These are phyloP conservation scores for Bipolaris victoriae DNA, from an alignment of 2,329 filamentous ascomycete species.

Conservation along the genomic window DNA sequence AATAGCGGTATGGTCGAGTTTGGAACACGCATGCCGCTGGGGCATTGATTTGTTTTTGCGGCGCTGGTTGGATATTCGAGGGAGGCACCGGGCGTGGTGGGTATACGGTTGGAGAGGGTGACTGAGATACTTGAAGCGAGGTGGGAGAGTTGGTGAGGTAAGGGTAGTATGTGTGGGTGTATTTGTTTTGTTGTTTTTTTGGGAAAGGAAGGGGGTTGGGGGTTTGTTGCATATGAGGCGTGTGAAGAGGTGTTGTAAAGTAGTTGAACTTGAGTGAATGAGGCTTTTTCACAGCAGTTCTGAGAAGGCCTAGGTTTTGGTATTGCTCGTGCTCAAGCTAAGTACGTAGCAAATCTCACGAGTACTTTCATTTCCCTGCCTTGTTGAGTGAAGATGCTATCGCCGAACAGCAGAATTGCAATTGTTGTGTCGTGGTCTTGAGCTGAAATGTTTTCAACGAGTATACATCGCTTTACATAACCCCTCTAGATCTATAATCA, in stretches of 20 bases:
- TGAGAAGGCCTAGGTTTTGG: constrained; percentile 60
- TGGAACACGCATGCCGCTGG: constrained; percentile 27
- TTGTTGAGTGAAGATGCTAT: no score
- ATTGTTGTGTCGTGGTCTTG: constrained; percentile 3
- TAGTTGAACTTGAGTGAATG: constrained; percentile 56
- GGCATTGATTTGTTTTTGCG: constrained; percentile 35
- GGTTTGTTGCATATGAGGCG: constrained; percentile 52
- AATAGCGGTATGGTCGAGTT: constrained; percentile 44
- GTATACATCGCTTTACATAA: no score
- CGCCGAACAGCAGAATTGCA: no score
- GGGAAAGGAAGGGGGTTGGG: constrained; percentile 66
- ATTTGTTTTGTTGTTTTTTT: no score
- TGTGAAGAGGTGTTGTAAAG: no score
- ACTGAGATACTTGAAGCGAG: constrained; percentile 3
- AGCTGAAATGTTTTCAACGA: constrained; percentile 44
- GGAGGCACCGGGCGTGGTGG: constrained; percentile 20
- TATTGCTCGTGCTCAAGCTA: constrained; percentile 50
- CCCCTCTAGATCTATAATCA: no score
- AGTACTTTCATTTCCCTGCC: constrained; percentile 17
- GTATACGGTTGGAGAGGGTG: constrained; percentile 6
- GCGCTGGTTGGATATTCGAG: constrained; percentile 27
- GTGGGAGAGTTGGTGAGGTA: constrained; percentile 17
- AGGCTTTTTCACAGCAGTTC: constrained; percentile 62
- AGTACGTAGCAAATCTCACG: not conserved
- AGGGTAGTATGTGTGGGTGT: no score